Conservation (phyloP, 805 yeast species). For the Myxozyma mucilagina region DNA sequence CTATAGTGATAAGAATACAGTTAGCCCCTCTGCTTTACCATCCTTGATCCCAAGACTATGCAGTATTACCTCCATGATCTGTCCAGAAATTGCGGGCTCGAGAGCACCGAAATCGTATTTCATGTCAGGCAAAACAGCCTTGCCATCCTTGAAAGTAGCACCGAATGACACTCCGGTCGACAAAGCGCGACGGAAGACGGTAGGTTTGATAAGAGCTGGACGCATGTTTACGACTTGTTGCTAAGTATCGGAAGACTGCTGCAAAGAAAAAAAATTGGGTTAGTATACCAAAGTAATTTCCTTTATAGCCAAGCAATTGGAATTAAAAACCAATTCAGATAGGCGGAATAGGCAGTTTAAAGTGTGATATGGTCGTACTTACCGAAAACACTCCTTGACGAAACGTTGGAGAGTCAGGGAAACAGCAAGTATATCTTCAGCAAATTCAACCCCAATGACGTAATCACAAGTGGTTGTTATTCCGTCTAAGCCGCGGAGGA, state of each 20-base stretch:
- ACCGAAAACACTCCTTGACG: no score
- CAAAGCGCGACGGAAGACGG: constrained; percentile 13
- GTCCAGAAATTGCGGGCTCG: constrained; percentile 83
- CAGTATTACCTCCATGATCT: constrained; percentile 60
- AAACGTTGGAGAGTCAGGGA: no score
- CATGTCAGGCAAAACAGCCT: constrained; percentile 66
- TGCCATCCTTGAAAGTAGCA: constrained; percentile 19
- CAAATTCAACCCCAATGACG: not conserved
- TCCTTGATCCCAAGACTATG: not conserved
- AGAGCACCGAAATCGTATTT: constrained; percentile 82
- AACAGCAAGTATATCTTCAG: no score
- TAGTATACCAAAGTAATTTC: not conserved
- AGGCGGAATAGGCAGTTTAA: no score
- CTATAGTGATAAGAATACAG: not conserved
- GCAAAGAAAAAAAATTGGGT: not conserved
- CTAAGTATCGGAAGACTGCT: constrained; percentile 4
- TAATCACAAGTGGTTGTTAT: not conserved
- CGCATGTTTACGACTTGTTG: constrained; percentile 2
- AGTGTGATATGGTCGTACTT: no score
- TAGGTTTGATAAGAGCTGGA: constrained; percentile 9
- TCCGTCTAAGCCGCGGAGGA: constrained; percentile 4
- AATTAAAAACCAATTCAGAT: not conserved
- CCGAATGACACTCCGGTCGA: constrained; percentile 7
- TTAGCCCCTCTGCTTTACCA: not conserved
- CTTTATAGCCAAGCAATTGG: not conserved